These are phyloP conservation scores for Colletotrichum sp. DNA, from an alignment of 2,329 filamentous ascomycete genomes.

Conservation along the genomic window DNA sequence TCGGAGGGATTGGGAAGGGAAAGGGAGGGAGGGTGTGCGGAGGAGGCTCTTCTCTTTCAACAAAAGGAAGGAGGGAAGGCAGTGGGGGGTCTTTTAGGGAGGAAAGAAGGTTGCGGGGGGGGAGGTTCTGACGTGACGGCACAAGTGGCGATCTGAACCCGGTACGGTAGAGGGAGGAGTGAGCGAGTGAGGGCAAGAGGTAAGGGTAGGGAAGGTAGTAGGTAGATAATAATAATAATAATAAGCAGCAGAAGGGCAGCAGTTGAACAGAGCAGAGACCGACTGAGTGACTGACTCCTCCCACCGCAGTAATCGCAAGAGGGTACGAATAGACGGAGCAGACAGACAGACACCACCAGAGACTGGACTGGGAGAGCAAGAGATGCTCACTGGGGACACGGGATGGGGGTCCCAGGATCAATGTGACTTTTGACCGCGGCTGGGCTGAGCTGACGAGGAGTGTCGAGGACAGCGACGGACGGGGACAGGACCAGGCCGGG, in stretches of 20 bases:
- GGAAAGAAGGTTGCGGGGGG: constrained; percentile 21
- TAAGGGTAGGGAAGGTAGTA: background rate
- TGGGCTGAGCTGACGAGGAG: constrained; percentile 10
- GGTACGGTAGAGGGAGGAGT: background rate
- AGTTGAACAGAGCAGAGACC: background rate
- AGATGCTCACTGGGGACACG: background rate
- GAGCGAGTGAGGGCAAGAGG: background rate
- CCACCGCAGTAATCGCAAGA: background rate
- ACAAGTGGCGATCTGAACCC: constrained; percentile 20
- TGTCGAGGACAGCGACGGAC: background rate
- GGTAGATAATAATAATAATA: background rate
- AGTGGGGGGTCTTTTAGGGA: constrained; percentile 19
- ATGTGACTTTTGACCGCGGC: background rate
- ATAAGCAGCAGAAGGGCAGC: background rate
- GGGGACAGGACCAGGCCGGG: background rate
- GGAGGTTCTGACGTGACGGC: constrained; percentile 19
- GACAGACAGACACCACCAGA: background rate
- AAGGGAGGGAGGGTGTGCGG: constrained; percentile 16
- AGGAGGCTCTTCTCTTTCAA: constrained; percentile 12
- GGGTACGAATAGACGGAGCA: background rate
- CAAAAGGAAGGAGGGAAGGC: constrained; percentile 7
- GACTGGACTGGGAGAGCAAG: background rate
- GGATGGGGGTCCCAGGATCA: background rate
- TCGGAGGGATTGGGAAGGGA: constrained; percentile 3
- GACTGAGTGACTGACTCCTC: background rate